phyloP scores from a whole-genome alignment of 2,329 filamentous ascomycete genomes.

The Ramularia collo-cygni region DNA sequence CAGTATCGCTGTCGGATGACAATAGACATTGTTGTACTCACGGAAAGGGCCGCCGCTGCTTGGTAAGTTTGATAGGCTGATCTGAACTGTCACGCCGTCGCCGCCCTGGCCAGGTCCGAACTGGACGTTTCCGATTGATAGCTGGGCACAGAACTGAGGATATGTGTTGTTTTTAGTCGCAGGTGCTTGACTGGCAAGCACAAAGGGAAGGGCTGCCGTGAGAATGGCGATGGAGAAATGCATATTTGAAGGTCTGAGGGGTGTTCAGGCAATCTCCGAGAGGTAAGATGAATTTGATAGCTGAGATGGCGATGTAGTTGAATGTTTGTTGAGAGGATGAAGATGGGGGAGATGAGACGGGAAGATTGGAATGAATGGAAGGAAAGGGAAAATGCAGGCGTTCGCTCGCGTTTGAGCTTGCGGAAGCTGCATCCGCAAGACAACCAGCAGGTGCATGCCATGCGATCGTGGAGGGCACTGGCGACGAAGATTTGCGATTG shows the following conservation, averaged over 20 bases:
- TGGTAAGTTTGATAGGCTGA: constrained; percentile 38
- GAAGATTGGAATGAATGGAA: no score
- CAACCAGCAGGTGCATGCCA: no score
- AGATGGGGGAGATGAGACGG: no score
- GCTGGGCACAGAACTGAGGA: constrained; percentile 4
- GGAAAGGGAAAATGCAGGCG: no score
- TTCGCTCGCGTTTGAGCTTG: no score
- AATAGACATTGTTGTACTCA: constrained; percentile 18
- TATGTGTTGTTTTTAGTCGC: background rate
- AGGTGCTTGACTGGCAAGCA: background rate
- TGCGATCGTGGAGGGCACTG: no score
- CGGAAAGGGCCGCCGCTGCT: constrained; percentile 38
- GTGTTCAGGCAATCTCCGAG: no score
- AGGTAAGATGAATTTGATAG: no score
- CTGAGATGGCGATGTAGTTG: no score
- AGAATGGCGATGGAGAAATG: constrained; percentile 1
- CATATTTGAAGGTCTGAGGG: background rate
- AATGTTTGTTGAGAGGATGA: no score
- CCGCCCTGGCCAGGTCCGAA: constrained; percentile 20
- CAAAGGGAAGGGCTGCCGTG: background rate
- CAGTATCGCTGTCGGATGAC: background rate
- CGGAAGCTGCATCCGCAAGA: no score
- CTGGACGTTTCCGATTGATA: constrained; percentile 12
- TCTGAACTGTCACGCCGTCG: constrained; percentile 34
- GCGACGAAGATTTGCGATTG: no score